Conservation (phyloP, 2,329 filamentous ascomycete genomes). For the Diaporthe ampelina region DNA sequence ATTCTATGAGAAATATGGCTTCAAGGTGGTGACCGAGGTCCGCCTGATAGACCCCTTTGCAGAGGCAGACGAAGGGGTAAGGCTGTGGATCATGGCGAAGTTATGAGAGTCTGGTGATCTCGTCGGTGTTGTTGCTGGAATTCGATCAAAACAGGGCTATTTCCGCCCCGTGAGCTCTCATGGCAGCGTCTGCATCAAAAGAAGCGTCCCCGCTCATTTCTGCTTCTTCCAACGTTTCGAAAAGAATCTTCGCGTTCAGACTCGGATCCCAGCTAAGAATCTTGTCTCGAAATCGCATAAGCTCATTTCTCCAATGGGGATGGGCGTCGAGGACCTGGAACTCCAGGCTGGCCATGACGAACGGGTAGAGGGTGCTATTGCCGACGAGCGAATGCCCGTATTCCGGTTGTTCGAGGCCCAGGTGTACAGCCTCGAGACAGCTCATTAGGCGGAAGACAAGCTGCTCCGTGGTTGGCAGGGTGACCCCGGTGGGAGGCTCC, state of each 20-base stretch:
- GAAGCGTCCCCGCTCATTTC: background rate
- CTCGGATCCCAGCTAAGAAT: conserved; percentile 9
- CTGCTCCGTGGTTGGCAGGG: conserved; percentile 40
- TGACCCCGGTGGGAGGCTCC: conserved; percentile 41
- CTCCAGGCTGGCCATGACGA: conserved; percentile 47
- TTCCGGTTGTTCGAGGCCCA: conserved; percentile 37
- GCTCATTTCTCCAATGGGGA: background rate
- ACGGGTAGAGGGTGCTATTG: conserved; percentile 48
- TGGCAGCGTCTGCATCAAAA: conserved; percentile 11
- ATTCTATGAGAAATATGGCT: conserved; percentile 5
- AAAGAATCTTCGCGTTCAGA: conserved; percentile 16
- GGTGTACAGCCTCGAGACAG: conserved; percentile 45
- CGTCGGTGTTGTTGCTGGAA: background rate
- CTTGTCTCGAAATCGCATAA: conserved; percentile 1
- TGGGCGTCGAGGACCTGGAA: conserved; percentile 42
- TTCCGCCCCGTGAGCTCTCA: conserved; percentile 8
- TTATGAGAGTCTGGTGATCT: background rate
- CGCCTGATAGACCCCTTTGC: conserved; percentile 9
- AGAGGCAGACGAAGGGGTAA: conserved; percentile 4
- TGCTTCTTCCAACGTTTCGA: conserved; percentile 17
- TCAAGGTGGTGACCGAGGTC: conserved; percentile 7
- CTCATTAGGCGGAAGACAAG: conserved; percentile 47
- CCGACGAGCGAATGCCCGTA: conserved; percentile 44
- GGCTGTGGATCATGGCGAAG: conserved; percentile 14
- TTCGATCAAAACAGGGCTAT: conserved; percentile 13